phyloP scores from a whole-genome alignment of 306 rosid species.

The Lupinus albus region DNA sequence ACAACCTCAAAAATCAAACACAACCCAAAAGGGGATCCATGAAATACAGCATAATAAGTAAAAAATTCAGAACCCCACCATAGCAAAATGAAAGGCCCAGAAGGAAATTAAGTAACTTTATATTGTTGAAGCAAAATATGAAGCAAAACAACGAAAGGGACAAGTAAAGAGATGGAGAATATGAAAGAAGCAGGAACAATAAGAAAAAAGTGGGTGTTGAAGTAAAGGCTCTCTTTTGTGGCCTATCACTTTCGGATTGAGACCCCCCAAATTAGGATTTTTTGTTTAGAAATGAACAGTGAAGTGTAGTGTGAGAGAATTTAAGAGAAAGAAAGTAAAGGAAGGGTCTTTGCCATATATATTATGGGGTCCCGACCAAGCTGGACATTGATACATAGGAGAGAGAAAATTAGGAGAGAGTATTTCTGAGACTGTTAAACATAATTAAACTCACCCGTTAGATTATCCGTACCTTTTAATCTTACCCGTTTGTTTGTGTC shows the following conservation, averaged over 20 bases:
- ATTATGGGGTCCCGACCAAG: constrained; percentile 62
- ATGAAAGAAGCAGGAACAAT: constrained; percentile 27
- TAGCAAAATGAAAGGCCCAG: not conserved
- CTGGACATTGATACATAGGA: constrained; percentile 57
- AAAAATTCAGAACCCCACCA: constrained; percentile 41
- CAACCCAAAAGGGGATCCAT: constrained; percentile 41
- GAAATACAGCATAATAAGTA: constrained; percentile 20
- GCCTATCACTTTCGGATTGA: constrained; percentile 65
- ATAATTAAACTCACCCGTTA: constrained; percentile 38
- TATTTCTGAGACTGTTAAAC: constrained; percentile 33
- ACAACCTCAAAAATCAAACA: constrained; percentile 40
- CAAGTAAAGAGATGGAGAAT: constrained; percentile 24
- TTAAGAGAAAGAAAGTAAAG: constrained; percentile 35
- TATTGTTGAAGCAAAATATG: not conserved
- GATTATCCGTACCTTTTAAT: constrained; percentile 48
- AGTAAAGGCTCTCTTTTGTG: constrained; percentile 48
- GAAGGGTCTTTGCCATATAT: constrained; percentile 48
- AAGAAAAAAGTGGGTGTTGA: constrained; percentile 35
- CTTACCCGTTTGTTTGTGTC: constrained; percentile 33
- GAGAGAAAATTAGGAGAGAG: constrained; percentile 42
- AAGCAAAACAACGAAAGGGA: constrained; percentile 39
- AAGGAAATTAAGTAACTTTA: not conserved
- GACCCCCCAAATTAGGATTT: constrained; percentile 50
- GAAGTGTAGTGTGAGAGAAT: constrained; percentile 15
- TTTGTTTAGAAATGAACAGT: constrained; percentile 49